A percentile compares a stretch with the other conserved stretches of the same genome.
Conservation (phyloP, 2,329 filamentous ascomycete species). For the Talaromyces marneffei region DNA sequence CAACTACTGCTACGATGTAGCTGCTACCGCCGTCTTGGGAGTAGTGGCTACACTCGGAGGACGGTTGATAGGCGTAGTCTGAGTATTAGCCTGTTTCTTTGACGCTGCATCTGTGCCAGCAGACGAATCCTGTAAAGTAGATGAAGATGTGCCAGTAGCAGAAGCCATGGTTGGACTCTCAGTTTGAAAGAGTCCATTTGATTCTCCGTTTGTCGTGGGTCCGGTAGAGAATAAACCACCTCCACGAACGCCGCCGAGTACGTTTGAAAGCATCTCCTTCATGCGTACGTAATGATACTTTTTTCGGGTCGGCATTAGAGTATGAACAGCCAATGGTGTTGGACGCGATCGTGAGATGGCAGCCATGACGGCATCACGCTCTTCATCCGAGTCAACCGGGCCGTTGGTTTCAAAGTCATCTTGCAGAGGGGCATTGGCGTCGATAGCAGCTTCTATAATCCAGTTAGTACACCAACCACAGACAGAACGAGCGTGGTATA, state of each 20-base stretch:
- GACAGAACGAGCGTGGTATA: not conserved
- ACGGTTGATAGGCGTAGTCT: constrained; percentile 11
- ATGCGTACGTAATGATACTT: constrained; percentile 60
- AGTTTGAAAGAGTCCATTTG: constrained; percentile 31
- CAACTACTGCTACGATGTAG: constrained; percentile 12
- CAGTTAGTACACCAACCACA: constrained; percentile 13
- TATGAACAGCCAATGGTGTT: constrained; percentile 66
- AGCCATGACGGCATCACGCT: constrained; percentile 81
- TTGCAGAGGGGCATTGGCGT: constrained; percentile 84
- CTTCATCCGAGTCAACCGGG: constrained; percentile 89
- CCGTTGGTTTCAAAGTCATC: constrained; percentile 77
- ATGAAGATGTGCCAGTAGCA: constrained; percentile 16
- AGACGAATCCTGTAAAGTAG: constrained; percentile 13
- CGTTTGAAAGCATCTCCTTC: constrained; percentile 58
- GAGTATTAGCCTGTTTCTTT: constrained; percentile 20
- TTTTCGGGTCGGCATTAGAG: constrained; percentile 42
- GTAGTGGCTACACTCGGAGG: constrained; percentile 7
- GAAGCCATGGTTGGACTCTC: constrained; percentile 23
- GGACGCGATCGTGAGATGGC: constrained; percentile 70
- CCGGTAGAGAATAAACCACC: constrained; percentile 41
- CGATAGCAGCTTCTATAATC: constrained; percentile 74
- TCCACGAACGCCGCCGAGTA: constrained; percentile 47
- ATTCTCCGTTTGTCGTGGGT: constrained; percentile 26
- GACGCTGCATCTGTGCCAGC: constrained; percentile 23
- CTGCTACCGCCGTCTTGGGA: constrained; percentile 20